Evolutionary conservation across 495 filamentous ascomycete species (phyloP), one percentile per base, ranked within the genome.

Genomic region (Gamarada debralockiae): DNA sequence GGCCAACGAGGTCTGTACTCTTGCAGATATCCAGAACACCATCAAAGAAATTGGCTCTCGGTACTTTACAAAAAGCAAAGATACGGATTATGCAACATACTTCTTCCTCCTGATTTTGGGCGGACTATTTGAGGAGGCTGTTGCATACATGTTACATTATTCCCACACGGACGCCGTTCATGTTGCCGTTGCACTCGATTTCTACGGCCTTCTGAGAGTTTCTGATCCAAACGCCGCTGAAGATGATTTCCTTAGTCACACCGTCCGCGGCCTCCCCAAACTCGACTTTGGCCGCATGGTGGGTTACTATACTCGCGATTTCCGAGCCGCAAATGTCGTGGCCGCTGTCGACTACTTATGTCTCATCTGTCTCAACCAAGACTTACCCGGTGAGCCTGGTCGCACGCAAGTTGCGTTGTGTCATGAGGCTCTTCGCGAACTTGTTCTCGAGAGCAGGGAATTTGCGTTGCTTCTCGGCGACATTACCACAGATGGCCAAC

Each of bases 391-490:
- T 23, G 74, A 83, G 27, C 67, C 80, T 2, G 92, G 92, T 54
- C 83, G 81, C 52, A 81, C 81, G 13, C 93, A 97, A 64, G 78
- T 85, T 29, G 74, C 79, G 1, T 78, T 97, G 36, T 97, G 92
- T 67, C 89, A 97, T 65, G 90, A 95, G 64, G 91, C 92, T 17
- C 75, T 99, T 50, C 86, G 90, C n/a, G 93, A 97, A 64, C 87
- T 96, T 48, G 88, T 96, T 33, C 76, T 99, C 17, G 93, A 97
- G 70, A 95, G 88, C 10, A 78, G 92, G 50, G 93, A 97, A 64
- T 97, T 96, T 65, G 90, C 92, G 55, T 86, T 87, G 56, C 76
- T 99, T 18, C 84, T 99, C 45, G 93, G 95, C 31, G 95, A 99
- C 63, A 87, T 99, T 53, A 80, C 80, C 51, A 75, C 78, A 7